Base-by-base conservation (phyloP, 106 monocot genomes). In the Ottelia alismoides region DNA sequence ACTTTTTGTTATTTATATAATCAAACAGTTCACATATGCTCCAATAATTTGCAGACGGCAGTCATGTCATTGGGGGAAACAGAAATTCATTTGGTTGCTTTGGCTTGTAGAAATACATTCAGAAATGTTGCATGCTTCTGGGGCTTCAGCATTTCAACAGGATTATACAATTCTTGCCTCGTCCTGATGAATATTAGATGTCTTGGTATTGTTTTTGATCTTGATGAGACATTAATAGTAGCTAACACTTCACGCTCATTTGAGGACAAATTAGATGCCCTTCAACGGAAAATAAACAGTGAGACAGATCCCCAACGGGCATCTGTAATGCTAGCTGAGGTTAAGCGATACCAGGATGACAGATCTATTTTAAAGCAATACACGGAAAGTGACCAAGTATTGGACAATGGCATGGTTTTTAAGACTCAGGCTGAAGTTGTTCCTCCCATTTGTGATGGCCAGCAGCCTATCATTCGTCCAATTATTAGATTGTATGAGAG, bases 271-370 rank as follows among this genome's bases (percentile, higher is more conserved):
- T 86, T 91, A 46, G 86, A 99, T 67, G 74, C 70, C 3, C 65
- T 99, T 25, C 85, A 90, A 30, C 59, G 82, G 63, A 99, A 90
- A 64, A 65, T 83, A 63, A 80, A 59, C 58, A 80, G 48, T 57
- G 90, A 99, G 70, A 52, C 57, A 48, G 98, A 99, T 60, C 77
- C 76, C 27, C 82, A 75, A 29, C 98, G 90, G 49, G 62, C 73
- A 47, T 51, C 69, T 56, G 77, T 72, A 31, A 77, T 99, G 85
- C 2, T 90, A 51, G 64, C 90, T 35, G 98, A 99, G 73, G 61
- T 99, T 43, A 99, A 91, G 73, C 81, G 90, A n/a, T 99, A 99
- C 62, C 85, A 99, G 56, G 98, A 99, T 32, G 98, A 99, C 60
- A 85, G 78, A 57, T 70, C 60, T 18, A 80, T 99, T 49, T 77